Percentiles rank a stretch among this genome's conserved stretches.
Evolutionary conservation across 1,284 basidiomycete genomes (phyloP).

Genomic region (Blastosporella zonata): DNA sequence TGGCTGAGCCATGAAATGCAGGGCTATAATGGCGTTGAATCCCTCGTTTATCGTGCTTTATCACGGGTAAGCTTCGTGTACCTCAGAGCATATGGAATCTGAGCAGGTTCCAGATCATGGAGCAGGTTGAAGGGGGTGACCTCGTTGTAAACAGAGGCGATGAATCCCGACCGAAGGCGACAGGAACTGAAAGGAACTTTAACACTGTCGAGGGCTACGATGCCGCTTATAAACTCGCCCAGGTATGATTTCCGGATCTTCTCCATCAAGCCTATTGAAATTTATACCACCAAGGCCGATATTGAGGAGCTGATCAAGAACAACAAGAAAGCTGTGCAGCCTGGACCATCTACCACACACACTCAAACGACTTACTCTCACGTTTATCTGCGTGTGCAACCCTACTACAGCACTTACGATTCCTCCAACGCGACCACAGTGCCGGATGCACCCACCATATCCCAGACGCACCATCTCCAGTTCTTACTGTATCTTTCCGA

Average conservation of each 20-base stretch:
- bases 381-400: conserved; percentile 93
- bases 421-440: conserved; percentile 25
- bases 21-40: conserved; percentile 94
- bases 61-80: conserved; percentile 53
- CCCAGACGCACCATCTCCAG: conserved; percentile 61
- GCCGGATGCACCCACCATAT: conserved; percentile 21
- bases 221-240: conserved; percentile 77
- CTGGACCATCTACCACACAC: conserved; percentile 40
- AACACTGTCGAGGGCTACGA: conserved; percentile 84
- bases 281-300: conserved; percentile 54
- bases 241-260: conserved; percentile 44
- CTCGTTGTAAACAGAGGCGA: conserved; percentile 85
- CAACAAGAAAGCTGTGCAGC: conserved; percentile 39
- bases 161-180: conserved; percentile 65
- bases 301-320: conserved; percentile 74
- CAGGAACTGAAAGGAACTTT: conserved; percentile 58
- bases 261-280: neutral
- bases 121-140: conserved; percentile 92
- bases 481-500: conserved; percentile 85
- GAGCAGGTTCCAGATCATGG: conserved; percentile 63
- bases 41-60: conserved; percentile 89
- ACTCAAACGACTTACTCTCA: conserved; percentile 87
- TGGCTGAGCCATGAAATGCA: conserved; percentile 96
- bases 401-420: conserved; percentile 65
- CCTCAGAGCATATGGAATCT: conserved; percentile 1